phyloP scores from a whole-genome alignment of 371 early-diverging fungal genomes.

The Nematocida sp. region DNA sequence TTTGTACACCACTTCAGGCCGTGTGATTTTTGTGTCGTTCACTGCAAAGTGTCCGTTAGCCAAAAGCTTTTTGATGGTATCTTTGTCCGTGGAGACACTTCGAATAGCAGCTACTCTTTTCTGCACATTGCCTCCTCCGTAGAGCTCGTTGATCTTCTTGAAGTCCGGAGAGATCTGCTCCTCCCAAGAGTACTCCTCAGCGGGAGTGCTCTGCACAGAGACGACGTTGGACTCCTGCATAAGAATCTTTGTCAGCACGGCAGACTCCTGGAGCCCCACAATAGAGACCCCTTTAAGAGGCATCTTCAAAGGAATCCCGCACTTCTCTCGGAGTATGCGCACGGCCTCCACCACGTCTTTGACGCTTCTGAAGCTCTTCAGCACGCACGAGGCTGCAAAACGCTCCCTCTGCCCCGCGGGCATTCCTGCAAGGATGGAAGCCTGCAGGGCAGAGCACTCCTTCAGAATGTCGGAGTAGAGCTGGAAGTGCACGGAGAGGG shows the following conservation, averaged over 20 bases:
- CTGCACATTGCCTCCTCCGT: slow-evolving; percentile 49
- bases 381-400: slow-evolving; percentile 12
- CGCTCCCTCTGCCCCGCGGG: neutral
- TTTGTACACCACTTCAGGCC: slow-evolving; percentile 53
- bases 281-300: slow-evolving; percentile 85
- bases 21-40: slow-evolving; percentile 25
- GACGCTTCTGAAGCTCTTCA: slow-evolving; percentile 52
- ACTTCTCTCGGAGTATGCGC: slow-evolving; percentile 82
- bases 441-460: neutral
- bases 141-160: slow-evolving; percentile 43
- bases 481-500: slow-evolving; percentile 60
- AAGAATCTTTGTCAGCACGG: slow-evolving; percentile 20
- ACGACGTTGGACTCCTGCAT: slow-evolving; percentile 59
- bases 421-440: neutral
- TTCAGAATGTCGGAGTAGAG: slow-evolving; percentile 37
- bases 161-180: slow-evolving; percentile 57
- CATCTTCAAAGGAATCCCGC: slow-evolving; percentile 84
- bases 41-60: neutral
- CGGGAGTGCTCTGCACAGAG: slow-evolving; percentile 20
- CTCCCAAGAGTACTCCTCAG: slow-evolving; percentile 33
- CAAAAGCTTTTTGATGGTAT: slow-evolving; percentile 1
- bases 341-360: slow-evolving; percentile 85
- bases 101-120: slow-evolving; percentile 51
- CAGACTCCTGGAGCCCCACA: slow-evolving; percentile 75
- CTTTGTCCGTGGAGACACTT: slow-evolving; percentile 8